Conservation (phyloP, 2,329 filamentous ascomycete genomes). For the Furcasterigmium furcatum region DNA sequence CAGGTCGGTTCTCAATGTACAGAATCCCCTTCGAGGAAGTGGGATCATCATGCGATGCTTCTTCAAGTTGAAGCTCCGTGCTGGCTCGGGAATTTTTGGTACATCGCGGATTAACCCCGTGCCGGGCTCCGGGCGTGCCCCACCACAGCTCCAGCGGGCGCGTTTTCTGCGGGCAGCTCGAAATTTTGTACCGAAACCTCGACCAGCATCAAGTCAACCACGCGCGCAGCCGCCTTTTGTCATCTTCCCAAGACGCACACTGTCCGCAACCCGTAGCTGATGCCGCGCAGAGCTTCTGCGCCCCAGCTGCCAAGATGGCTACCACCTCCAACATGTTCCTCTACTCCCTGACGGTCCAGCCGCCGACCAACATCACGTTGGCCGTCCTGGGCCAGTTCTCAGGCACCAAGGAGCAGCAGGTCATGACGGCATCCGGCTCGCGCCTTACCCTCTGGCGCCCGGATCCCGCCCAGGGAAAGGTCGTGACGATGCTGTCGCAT, state of each 20-base stretch:
- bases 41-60: constrained; percentile 1
- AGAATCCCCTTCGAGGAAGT: neutral
- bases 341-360: constrained; percentile 94
- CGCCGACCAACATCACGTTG: constrained; percentile 83
- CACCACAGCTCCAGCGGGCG: neutral
- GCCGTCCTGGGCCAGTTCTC: constrained; percentile 94
- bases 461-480: constrained; percentile 79
- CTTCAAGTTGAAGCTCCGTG: neutral
- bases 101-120: constrained; percentile 7
- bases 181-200: constrained; percentile 2
- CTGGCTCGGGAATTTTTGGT: constrained; percentile 10
- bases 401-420: constrained; percentile 95
- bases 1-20: constrained; percentile 1
- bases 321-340: constrained; percentile 98
- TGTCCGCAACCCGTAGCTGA: constrained; percentile 9
- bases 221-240: neutral
- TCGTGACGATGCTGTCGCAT: constrained; percentile 82
- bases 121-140: neutral
- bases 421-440: constrained; percentile 89
- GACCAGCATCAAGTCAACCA: neutral
- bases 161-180: constrained; percentile 10
- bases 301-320: constrained; percentile 67
- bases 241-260: neutral
- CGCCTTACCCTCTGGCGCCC: constrained; percentile 84
- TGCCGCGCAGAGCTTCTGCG: constrained; percentile 51